Base-by-base conservation (phyloP, 2,329 filamentous ascomycete genomes). In the Apiospora marii region DNA sequence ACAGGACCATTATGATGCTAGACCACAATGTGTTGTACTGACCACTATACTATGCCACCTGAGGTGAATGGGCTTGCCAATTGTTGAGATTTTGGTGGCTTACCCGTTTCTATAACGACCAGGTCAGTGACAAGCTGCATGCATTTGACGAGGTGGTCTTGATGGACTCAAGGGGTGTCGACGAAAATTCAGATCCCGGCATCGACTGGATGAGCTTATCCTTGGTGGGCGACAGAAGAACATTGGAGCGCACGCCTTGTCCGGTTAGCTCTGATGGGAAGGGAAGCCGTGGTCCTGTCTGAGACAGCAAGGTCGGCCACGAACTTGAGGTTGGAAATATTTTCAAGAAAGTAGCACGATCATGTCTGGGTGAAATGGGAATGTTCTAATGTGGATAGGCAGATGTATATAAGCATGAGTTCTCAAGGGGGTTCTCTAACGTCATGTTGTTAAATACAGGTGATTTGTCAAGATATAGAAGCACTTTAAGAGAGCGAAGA, bases 21-120 rank as follows among this genome's bases (percentile, higher is more conserved):
- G 41, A 49, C 53, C 70, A 67, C 70, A 67, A 67, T 43, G 67
- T 68, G 44, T 68, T 30, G 43, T 68, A 71, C 69, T 71, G 69
- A 71, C 69, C 69, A 71, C 70, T 71, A 71, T 71, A 71, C 70
- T 71, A 71, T 51, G 46, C 41, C 70, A 71, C 46, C 70, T 64
- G 58, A 30, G 13, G n/a, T 41, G 30, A 41, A 34, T 34, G 58
- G 58, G 30, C 34, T 64, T 64, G 58, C 30, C 58, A 64, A 37
- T 61, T 61, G 34, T 41, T 64, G 34, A 12, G 14, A 41, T 3
- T 2, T 14, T 0, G 8, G 22, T 12, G 0, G 10, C 34, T 64
- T 64, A 64, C 24, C 0, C 6, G 0, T 41, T 14, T 2, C 0
- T n/a, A n/a, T 41, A 7, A 2, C n/a, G 34, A 8, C 10, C 2